phyloP scores from a whole-genome alignment of 805 yeast genomes.

The Kodamaea hsintzibuensis region DNA sequence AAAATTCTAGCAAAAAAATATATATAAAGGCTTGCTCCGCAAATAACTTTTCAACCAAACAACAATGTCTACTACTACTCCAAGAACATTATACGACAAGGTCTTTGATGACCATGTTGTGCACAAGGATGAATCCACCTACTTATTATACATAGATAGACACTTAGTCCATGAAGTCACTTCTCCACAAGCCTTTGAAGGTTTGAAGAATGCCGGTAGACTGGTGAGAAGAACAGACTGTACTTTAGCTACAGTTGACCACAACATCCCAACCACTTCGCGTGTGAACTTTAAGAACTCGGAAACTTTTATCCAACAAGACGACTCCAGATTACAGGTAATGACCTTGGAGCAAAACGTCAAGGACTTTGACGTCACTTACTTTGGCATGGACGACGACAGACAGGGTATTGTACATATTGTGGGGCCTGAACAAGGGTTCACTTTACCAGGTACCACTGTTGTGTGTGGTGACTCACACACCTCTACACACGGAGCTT shows the following conservation, averaged over 20 bases:
- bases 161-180: slow-evolving; percentile 98
- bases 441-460: slow-evolving; percentile 97
- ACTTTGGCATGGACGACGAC: slow-evolving; percentile 90
- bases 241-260: slow-evolving; percentile 93
- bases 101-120: slow-evolving; percentile 95
- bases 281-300: slow-evolving; percentile 73
- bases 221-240: slow-evolving; percentile 88
- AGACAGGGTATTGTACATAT: slow-evolving; percentile 99
- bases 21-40: background rate
- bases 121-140: slow-evolving; percentile 82
- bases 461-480: slow-evolving; percentile 99
- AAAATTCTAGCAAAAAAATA: background rate
- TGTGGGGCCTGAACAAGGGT: slow-evolving; percentile 99
- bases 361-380: slow-evolving; percentile 83
- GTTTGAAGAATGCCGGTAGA: slow-evolving; percentile 85
- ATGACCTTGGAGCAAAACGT: slow-evolving; percentile 92
- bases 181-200: slow-evolving; percentile 99
- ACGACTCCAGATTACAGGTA: slow-evolving; percentile 90
- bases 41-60: background rate
- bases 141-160: slow-evolving; percentile 88
- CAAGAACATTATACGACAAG: slow-evolving; percentile 83
- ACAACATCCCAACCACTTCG: slow-evolving; percentile 95
- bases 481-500: slow-evolving; percentile 98
- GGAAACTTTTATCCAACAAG: slow-evolving; percentile 80
- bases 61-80: slow-evolving; percentile 4